Conservation (phyloP, 1,139 yeast species). For the Pichia norvegensis region DNA sequence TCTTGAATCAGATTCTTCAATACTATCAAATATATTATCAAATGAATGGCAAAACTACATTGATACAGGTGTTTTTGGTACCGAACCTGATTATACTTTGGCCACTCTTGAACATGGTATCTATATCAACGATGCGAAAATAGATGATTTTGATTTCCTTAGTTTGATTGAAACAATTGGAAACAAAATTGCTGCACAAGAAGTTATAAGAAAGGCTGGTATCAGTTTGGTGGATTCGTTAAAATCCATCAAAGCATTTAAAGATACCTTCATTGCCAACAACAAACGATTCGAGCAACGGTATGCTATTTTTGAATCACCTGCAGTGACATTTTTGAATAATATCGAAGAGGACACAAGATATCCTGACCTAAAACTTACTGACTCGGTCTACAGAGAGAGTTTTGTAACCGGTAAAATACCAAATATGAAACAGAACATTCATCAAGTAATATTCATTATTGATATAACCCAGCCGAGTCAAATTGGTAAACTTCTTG, state of each 20-base stretch:
- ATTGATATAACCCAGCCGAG: slow-evolving; percentile 51
- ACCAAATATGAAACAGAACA: slow-evolving; percentile 64
- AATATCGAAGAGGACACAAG: slow-evolving; percentile 59
- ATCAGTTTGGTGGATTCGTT: slow-evolving; percentile 33
- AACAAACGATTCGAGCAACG: background rate
- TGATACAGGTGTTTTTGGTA: background rate
- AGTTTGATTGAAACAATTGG: background rate
- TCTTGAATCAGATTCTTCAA: background rate
- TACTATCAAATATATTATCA: background rate
- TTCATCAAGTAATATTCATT: slow-evolving; percentile 68
- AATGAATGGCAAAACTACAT: background rate
- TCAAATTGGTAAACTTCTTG: slow-evolving; percentile 41
- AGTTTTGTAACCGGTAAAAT: slow-evolving; percentile 45
- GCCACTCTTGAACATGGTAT: slow-evolving; percentile 19
- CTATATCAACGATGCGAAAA: slow-evolving; percentile 37
- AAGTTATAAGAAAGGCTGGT: slow-evolving; percentile 28
- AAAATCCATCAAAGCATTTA: slow-evolving; percentile 26
- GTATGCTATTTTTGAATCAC: background rate
- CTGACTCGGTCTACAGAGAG: slow-evolving; percentile 36
- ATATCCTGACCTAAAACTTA: slow-evolving; percentile 41
- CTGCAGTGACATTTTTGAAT: slow-evolving; percentile 55
- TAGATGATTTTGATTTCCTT: background rate
- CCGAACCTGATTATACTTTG: background rate
- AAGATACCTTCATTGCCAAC: background rate
- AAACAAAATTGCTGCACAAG: background rate